phyloP scores from a whole-genome alignment of 805 yeast species.

The Saccharomycopsis amapae region DNA sequence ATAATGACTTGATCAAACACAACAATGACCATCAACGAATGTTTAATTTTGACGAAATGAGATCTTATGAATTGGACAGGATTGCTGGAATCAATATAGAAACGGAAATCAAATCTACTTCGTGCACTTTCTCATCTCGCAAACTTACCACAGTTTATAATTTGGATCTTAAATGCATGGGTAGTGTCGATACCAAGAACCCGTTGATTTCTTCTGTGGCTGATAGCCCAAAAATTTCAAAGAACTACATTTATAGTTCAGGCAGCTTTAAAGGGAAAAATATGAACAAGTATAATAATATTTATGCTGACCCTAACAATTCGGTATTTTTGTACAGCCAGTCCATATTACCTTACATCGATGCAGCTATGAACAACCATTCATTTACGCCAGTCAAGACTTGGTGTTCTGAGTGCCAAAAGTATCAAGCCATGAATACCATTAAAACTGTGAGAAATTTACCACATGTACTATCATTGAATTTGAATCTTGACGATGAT shows the following conservation, averaged over 20 bases:
- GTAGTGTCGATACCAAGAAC: neutral
- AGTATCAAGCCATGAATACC: conserved; percentile 48
- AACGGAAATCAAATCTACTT: conserved; percentile 34
- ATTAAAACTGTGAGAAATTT: conserved; percentile 43
- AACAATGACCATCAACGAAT: neutral
- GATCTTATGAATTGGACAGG: conserved; percentile 23
- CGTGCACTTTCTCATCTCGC: conserved; percentile 34
- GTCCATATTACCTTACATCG: conserved; percentile 49
- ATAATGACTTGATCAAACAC: neutral
- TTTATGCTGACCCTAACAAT: conserved; percentile 5
- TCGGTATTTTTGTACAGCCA: conserved; percentile 16
- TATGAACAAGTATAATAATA: neutral
- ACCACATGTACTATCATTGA: conserved; percentile 61
- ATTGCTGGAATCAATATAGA: conserved; percentile 39
- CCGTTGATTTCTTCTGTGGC: neutral
- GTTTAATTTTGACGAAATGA: neutral
- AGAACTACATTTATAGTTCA: neutral
- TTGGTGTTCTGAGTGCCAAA: conserved; percentile 45
- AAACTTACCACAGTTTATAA: conserved; percentile 33
- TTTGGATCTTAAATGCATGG: conserved; percentile 34
- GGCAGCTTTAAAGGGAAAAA: conserved; percentile 1
- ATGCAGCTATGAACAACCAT: conserved; percentile 48
- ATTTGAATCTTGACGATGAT: conserved; percentile 52
- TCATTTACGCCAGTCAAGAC: conserved; percentile 39
- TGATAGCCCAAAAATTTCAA: neutral